phyloP scores from a whole-genome alignment of 305 asterid species.

The Solanum hybrid region DNA sequence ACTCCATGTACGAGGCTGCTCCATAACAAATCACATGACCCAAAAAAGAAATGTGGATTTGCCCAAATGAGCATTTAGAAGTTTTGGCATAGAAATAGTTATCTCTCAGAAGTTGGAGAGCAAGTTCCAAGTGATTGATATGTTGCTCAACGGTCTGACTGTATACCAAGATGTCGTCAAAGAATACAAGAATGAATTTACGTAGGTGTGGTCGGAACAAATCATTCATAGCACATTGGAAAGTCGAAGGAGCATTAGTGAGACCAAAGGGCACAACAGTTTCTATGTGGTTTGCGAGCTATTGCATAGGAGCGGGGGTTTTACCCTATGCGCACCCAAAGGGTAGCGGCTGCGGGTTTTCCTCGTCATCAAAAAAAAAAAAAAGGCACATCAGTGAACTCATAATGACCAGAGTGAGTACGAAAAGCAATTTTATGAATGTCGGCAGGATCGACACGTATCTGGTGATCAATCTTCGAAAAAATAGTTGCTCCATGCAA shows the following conservation, averaged over 20 bases:
- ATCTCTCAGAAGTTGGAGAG: neutral
- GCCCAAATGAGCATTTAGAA: neutral
- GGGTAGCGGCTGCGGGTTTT: no score
- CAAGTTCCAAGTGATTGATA: neutral
- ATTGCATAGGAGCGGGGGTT: no score
- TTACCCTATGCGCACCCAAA: no score
- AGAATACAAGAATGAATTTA: neutral
- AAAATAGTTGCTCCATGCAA: neutral
- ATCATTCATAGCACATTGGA: neutral
- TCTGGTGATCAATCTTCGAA: neutral
- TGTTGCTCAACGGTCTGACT: neutral
- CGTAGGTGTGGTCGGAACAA: neutral
- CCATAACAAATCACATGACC: neutral
- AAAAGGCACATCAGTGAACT: no score
- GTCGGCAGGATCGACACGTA: neutral
- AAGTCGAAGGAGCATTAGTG: neutral
- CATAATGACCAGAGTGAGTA: neutral
- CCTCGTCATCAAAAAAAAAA: no score
- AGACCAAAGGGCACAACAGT: neutral
- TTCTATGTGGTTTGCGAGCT: no score
- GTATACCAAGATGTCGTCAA: neutral
- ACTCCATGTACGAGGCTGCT: neutral
- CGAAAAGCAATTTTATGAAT: neutral
- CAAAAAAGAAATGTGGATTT: neutral
- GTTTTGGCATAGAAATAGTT: neutral